These are phyloP conservation scores for Rhododendron ovatum DNA, from an alignment of 148 eudicot species.

Conservation along the genomic window DNA sequence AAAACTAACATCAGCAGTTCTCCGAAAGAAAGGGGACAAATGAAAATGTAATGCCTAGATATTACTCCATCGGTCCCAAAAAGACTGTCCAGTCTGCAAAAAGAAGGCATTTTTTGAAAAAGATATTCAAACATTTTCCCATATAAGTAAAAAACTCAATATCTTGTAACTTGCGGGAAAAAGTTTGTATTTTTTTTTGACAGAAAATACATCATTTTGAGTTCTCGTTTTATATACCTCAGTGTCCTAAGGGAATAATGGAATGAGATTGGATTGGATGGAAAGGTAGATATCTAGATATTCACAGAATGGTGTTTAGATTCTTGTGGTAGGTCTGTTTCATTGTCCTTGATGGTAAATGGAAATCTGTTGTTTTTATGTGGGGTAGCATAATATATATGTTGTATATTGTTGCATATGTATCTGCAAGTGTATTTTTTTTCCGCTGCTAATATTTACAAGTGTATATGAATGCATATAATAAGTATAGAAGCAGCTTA, in stretches of 20 bases:
- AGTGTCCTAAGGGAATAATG: too few species aligned
- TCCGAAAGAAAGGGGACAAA: too few species aligned
- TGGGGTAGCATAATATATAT: neutral
- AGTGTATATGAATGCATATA: neutral
- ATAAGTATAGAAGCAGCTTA: neutral
- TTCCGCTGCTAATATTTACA: too few species aligned
- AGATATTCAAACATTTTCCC: neutral
- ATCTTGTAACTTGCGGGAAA: neutral
- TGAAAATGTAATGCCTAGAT: too few species aligned
- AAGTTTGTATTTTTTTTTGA: neutral
- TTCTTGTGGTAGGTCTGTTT: neutral
- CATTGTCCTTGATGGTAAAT: neutral
- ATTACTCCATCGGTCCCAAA: too few species aligned
- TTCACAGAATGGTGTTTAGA: neutral
- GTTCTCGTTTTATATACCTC: neutral
- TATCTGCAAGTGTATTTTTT: neutral
- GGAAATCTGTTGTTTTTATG: neutral
- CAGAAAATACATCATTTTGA: neutral
- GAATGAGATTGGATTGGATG: neutral
- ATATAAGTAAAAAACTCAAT: neutral
- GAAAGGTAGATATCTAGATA: neutral
- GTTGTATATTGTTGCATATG: neutral
- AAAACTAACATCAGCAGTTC: too few species aligned
- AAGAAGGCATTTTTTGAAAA: neutral
- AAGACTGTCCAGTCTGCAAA: too few species aligned